These are phyloP conservation scores for Fusarium irregulare DNA, from an alignment of 2,329 filamentous ascomycete species.

Conservation along the genomic window DNA sequence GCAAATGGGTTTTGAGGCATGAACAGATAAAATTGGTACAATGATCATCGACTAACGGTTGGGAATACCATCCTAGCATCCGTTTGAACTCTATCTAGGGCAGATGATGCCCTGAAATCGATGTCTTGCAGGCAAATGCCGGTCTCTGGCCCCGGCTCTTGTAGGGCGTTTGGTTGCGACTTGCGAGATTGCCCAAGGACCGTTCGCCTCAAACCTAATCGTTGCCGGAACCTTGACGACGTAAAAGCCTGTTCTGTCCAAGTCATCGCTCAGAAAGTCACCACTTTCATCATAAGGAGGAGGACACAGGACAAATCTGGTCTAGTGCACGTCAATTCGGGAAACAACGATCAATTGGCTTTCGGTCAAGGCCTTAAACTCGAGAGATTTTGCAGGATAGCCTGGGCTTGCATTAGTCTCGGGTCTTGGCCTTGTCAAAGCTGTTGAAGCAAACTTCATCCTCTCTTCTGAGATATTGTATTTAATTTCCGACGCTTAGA, in stretches of 20 bases:
- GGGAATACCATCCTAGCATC: no score
- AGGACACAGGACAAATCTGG: neutral
- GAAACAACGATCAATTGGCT: neutral
- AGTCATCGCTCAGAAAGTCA: neutral
- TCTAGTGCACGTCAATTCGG: neutral
- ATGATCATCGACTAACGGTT: no score
- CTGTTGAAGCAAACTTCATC: accelerated
- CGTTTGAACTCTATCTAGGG: neutral
- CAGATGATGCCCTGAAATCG: neutral
- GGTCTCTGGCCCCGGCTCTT: neutral
- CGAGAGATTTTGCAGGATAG: neutral
- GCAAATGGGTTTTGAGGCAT: neutral
- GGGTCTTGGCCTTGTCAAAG: neutral
- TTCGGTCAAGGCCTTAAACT: no score
- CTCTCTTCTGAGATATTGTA: neutral
- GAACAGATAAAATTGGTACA: accelerated
- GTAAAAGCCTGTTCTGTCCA: neutral
- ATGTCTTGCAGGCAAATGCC: neutral
- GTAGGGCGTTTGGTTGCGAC: neutral
- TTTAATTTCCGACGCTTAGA: no score
- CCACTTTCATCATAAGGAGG: neutral
- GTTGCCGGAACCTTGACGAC: neutral
- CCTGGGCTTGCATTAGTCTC: neutral
- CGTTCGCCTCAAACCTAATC: neutral
- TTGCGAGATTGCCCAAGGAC: neutral